These are phyloP conservation scores for Termitomyces sp. DNA, from an alignment of 768 basidiomycete species.

Conservation along the genomic window DNA sequence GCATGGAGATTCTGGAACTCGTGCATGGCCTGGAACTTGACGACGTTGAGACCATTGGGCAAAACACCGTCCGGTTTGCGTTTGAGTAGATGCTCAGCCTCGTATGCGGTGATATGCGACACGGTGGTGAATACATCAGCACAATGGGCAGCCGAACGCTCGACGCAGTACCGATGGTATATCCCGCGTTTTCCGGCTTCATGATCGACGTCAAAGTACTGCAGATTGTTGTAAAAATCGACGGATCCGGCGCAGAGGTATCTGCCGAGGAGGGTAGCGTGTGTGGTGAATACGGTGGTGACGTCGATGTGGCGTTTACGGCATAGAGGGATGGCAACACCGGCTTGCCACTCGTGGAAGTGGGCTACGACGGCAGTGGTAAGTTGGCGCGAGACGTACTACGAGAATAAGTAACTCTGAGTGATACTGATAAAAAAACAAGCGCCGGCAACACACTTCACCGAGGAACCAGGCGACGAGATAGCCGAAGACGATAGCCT, in stretches of 20 bases:
- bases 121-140: conserved; percentile 98
- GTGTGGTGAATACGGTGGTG: conserved; percentile 97
- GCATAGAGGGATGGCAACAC: conserved; percentile 90
- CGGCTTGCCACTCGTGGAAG: conserved; percentile 99
- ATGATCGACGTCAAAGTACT: conserved; percentile 99
- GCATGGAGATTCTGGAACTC: conserved; percentile 97
- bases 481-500: conserved; percentile 96
- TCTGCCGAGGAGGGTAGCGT: conserved; percentile 95
- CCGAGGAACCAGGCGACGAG: conserved; percentile 99
- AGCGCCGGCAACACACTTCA: conserved; percentile 54
- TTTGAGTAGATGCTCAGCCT: conserved; percentile 93
- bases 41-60: conserved; percentile 96
- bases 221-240: conserved; percentile 99
- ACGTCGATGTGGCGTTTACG: conserved; percentile 97
- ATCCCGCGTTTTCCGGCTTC: conserved; percentile 99
- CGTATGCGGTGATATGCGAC: conserved; percentile 97
- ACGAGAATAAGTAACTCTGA: background rate
- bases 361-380: conserved; percentile 90
- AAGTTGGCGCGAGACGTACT: conserved; percentile 81
- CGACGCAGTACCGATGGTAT: conserved; percentile 97
- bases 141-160: conserved; percentile 90
- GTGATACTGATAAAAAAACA: conserved; percentile 1
- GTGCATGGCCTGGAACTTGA: conserved; percentile 99
- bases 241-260: conserved; percentile 98
- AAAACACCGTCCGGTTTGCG: conserved; percentile 96